These are phyloP conservation scores for Podospora comata DNA, from an alignment of 495 filamentous ascomycete species.

Conservation along the genomic window DNA sequence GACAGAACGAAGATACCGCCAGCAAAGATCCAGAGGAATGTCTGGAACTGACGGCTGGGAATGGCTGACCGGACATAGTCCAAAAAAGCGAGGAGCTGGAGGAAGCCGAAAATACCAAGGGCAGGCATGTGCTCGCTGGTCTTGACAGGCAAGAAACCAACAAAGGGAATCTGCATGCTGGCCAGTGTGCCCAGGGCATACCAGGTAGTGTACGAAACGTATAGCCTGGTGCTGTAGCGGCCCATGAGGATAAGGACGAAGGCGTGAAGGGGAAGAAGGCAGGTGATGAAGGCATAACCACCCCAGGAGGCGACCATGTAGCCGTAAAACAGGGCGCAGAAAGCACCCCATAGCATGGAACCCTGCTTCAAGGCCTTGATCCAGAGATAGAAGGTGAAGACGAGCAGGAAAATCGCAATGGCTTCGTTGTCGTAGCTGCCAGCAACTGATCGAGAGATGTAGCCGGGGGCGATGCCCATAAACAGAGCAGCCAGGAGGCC, in stretches of 20 bases:
- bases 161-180: constrained; percentile 99
- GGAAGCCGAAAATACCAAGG: constrained; percentile 89
- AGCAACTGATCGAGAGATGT: constrained; percentile 95
- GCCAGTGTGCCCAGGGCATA: constrained; percentile 94
- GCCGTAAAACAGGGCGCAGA: constrained; percentile 95
- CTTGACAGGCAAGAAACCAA: constrained; percentile 92
- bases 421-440: constrained; percentile 99
- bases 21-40: constrained; percentile 72
- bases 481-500: constrained; percentile 92
- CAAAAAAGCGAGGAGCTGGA: constrained; percentile 91
- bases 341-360: constrained; percentile 90
- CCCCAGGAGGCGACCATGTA: constrained; percentile 99
- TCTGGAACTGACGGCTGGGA: constrained; percentile 91
- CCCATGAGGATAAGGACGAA: constrained; percentile 98
- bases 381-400: constrained; percentile 99
- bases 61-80: constrained; percentile 85
- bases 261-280: constrained; percentile 90
- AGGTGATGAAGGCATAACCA: constrained; percentile 99
- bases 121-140: constrained; percentile 99
- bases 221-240: constrained; percentile 86
- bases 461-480: constrained; percentile 97
- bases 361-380: constrained; percentile 97
- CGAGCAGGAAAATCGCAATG: constrained; percentile 96
- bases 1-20: constrained; percentile 66
- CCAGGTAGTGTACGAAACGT: constrained; percentile 97